Base-by-base conservation (phyloP, 148 eudicot species). In the Rhododendron williamsianum region DNA sequence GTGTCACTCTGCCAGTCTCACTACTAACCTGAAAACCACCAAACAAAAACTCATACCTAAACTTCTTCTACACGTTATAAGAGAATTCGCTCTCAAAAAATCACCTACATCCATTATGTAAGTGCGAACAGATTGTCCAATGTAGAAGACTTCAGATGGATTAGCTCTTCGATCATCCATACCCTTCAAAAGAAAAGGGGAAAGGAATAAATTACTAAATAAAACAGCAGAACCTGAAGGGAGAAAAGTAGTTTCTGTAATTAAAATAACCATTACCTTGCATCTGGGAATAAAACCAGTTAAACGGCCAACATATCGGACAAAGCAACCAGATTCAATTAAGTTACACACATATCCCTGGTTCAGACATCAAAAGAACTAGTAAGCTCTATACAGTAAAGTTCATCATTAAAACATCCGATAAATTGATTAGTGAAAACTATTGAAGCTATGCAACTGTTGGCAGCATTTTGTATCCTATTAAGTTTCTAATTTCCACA, bases 71-170 rank as follows among this genome's bases (percentile, higher is more conserved):
- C 7, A 10, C 41, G 58, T 19, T 35, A 83, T 43, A 51, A 18
- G 73, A 63, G 19, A 45, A 36, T 25, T 51, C 43, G 52, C 12
- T 56, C 81, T 27, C 27, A 46, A 85, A 56, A 35, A 23, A 38
- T 83, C 45, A 84, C 90, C 36, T 88, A 93, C 91, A 88, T 95
- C 98, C 83, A 88, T 86, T 83, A 95, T 85, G 87, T 92, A 92
- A 87, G 94, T 89, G 35, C 98, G 94, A 63, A 97, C 98, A 87
- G 98, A 94, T 88, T 97, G 98, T 78, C 99, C 99, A 90, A 95
- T 83, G 60, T 90, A 93, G 87, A 94, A 94, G 45, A 89, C 92
- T 86, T 93, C 94, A 82, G 93, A 91, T 63, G 93, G 91, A 87
- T 90, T 89, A 67, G 80, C 85, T 81, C 87, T 91, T 43, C 88